Percentiles rank a stretch among this genome's conserved stretches.
These are phyloP conservation scores for Delonix regia DNA, from an alignment of 306 rosid species.

Conservation along the genomic window DNA sequence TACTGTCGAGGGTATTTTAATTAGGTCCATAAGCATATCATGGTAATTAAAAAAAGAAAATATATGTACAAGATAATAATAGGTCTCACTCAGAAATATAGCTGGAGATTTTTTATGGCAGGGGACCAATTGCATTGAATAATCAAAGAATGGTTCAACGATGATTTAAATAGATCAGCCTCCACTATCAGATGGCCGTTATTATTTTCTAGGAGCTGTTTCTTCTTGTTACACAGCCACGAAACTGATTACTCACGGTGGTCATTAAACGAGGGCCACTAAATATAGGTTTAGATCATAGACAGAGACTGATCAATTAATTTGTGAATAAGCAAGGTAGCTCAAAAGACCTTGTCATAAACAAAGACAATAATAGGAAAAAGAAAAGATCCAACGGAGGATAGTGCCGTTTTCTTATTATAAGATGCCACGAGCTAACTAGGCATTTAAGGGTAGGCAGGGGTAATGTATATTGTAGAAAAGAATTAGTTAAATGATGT, in stretches of 20 bases:
- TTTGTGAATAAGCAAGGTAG: slow-evolving; percentile 18
- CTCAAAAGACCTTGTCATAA: neutral
- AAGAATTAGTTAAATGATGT: slow-evolving; percentile 19
- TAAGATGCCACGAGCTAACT: neutral
- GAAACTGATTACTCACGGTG: neutral
- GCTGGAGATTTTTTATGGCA: too few relatives aligned
- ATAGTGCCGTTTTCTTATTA: neutral
- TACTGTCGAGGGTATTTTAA: neutral
- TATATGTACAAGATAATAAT: too few relatives aligned
- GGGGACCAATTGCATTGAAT: slow-evolving; percentile 11
- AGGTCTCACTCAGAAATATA: too few relatives aligned
- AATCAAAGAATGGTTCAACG: neutral
- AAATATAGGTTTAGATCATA: neutral
- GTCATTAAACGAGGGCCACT: neutral
- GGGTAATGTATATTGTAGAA: neutral
- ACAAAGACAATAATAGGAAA: neutral
- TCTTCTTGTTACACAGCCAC: neutral
- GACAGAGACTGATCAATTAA: slow-evolving; percentile 25
- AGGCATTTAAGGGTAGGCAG: slow-evolving; percentile 16
- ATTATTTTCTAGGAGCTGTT: neutral
- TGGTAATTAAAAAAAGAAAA: neutral
- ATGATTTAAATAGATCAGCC: neutral
- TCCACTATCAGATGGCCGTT: neutral
- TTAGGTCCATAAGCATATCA: neutral
- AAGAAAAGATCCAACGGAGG: neutral